Conservation (phyloP, 2,329 filamentous ascomycete species). For the Dryadomyces quercus-mongolicae region DNA sequence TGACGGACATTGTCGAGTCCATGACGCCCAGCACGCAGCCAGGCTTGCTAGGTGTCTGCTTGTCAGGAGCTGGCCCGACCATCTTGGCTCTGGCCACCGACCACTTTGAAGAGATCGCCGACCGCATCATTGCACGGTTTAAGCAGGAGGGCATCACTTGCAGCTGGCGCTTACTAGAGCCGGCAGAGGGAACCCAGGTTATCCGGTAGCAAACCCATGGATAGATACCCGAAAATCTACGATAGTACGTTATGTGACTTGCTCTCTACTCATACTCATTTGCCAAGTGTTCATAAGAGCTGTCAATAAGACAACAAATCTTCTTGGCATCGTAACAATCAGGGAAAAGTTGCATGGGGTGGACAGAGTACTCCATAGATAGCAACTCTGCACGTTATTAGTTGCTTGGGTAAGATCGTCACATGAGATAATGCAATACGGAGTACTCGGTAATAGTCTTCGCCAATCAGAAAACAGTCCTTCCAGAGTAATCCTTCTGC, state of each 20-base stretch:
- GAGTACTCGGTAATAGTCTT: too few relatives aligned
- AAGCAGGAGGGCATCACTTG: constrained; percentile 62
- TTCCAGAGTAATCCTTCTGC: too few relatives aligned
- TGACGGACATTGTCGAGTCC: constrained; percentile 80
- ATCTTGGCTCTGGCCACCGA: constrained; percentile 85
- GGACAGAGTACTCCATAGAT: too few relatives aligned
- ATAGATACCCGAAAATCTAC: not conserved
- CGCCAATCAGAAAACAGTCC: too few relatives aligned
- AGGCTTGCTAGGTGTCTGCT: constrained; percentile 83
- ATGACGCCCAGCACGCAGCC: constrained; percentile 81
- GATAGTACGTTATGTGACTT: not conserved
- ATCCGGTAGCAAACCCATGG: constrained; percentile 19
- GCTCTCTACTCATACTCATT: too few relatives aligned
- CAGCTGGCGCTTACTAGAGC: constrained; percentile 78
- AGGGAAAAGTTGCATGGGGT: too few relatives aligned
- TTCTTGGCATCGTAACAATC: too few relatives aligned
- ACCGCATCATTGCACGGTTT: constrained; percentile 65
- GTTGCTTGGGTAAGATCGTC: too few relatives aligned
- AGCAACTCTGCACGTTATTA: too few relatives aligned
- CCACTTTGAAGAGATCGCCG: constrained; percentile 79
- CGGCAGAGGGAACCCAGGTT: constrained; percentile 58
- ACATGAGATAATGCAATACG: too few relatives aligned
- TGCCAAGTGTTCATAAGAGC: too few relatives aligned
- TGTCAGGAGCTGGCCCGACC: constrained; percentile 89
- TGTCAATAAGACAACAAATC: too few relatives aligned